Conservation (phyloP, 1,284 basidiomycete species). For the Fereydounia khargensis region DNA sequence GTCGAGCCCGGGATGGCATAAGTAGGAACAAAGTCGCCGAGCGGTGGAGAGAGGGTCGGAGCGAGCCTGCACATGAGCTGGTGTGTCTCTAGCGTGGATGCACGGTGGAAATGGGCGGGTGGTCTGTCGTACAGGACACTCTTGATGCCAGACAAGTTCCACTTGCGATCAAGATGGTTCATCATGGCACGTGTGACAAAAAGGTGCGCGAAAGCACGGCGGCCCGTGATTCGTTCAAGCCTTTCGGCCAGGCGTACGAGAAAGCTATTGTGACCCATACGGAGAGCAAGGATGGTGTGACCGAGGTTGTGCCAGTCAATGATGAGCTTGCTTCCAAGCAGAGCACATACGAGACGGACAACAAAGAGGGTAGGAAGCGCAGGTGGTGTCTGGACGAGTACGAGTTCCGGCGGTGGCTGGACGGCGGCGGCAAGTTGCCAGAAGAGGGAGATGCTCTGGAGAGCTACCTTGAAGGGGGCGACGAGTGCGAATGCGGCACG, state of each 20-base stretch:
- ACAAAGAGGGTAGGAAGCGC: constrained; percentile 89
- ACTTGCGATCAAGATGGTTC: constrained; percentile 69
- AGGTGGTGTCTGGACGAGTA: constrained; percentile 92
- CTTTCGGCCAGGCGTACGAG: constrained; percentile 67
- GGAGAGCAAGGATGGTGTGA: constrained; percentile 85
- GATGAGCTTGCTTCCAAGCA: constrained; percentile 77
- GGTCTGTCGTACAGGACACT: constrained; percentile 60
- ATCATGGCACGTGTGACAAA: constrained; percentile 91
- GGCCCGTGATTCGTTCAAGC: constrained; percentile 43
- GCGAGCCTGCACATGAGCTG: constrained; percentile 16
- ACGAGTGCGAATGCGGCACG: constrained; percentile 67
- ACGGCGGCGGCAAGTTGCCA: constrained; percentile 61
- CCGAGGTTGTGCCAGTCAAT: constrained; percentile 99
- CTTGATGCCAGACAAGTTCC: constrained; percentile 64
- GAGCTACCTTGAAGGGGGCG: constrained; percentile 74
- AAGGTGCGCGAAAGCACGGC: constrained; percentile 76
- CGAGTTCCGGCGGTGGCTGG: constrained; percentile 72
- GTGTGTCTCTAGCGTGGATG: constrained; percentile 21
- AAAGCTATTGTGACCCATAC: constrained; percentile 68
- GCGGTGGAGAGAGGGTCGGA: constrained; percentile 2
- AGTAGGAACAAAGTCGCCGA: constrained; percentile 23
- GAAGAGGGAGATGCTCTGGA: constrained; percentile 40
- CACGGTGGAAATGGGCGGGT: constrained; percentile 10
- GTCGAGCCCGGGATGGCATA: constrained; percentile 10
- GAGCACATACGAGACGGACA: constrained; percentile 69